A percentile compares a stretch with the other conserved stretches of the same genome.
Conservation (phyloP, 108 stramenopile genomes). For the Hondaea fermentalgiana region DNA sequence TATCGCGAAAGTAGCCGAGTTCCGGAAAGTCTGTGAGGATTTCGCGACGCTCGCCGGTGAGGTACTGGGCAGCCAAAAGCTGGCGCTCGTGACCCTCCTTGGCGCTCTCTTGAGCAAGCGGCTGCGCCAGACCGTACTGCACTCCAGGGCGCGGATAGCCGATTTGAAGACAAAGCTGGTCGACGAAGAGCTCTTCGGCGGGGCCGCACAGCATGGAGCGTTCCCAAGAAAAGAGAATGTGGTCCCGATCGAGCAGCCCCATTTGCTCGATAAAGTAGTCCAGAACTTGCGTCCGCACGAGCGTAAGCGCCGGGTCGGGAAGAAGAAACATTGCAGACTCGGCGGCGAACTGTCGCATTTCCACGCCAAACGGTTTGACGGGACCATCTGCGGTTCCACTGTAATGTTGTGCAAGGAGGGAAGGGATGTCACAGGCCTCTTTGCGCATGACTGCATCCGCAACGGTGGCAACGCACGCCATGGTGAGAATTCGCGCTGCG, state of each 20-base stretch:
- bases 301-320: constrained; percentile 70
- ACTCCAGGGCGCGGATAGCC: constrained; percentile 7
- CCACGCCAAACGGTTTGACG: constrained; percentile 84
- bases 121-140: not conserved
- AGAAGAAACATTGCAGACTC: constrained; percentile 85
- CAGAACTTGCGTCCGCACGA: constrained; percentile 75
- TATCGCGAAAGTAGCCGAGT: constrained; percentile 92
- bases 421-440: constrained; percentile 83
- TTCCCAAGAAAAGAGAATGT: not conserved
- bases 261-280: constrained; percentile 66
- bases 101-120: not conserved
- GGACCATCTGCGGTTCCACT: constrained; percentile 87
- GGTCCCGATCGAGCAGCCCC: not conserved
- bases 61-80: constrained; percentile 27
- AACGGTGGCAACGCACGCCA: constrained; percentile 85
- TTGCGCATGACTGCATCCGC: constrained; percentile 89
- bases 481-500: constrained; percentile 86
- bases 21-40: constrained; percentile 91
- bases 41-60: constrained; percentile 37
- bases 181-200: not conserved
- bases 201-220: not conserved
- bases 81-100: not conserved
- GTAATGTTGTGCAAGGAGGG: constrained; percentile 85
- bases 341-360: constrained; percentile 82
- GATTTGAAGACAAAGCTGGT: not conserved